A percentile compares a stretch with the other conserved stretches of the same genome.
Conservation (phyloP, 2,329 filamentous ascomycete species). For the Fusarium lyarnte region DNA sequence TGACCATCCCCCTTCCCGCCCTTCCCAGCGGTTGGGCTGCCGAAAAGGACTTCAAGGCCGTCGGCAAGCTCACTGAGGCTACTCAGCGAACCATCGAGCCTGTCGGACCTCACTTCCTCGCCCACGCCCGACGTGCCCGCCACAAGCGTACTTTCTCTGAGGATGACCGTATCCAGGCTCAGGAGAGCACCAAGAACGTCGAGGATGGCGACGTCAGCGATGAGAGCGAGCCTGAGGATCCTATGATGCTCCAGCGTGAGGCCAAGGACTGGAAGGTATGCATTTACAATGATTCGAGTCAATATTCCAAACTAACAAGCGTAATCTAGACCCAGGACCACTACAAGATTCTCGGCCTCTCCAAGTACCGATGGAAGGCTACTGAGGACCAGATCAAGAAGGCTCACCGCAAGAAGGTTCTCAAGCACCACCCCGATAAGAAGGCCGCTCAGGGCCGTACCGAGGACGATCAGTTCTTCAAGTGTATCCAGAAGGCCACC, state of each 20-base stretch:
- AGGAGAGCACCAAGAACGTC: conserved; percentile 93
- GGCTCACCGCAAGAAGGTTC: conserved; percentile 99
- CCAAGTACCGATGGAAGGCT: conserved; percentile 90
- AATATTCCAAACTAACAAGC: neutral
- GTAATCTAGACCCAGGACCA: conserved; percentile 83
- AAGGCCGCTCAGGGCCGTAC: conserved; percentile 88
- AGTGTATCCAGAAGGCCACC: conserved; percentile 98
- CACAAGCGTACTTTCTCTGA: conserved; percentile 99
- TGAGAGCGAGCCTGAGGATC: conserved; percentile 93
- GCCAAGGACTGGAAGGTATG: conserved; percentile 99
- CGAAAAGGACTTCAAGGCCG: conserved; percentile 91
- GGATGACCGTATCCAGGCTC: conserved; percentile 96
- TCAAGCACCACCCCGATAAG: conserved; percentile 99
- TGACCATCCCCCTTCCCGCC: conserved; percentile 74
- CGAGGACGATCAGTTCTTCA: conserved; percentile 99
- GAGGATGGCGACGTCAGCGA: conserved; percentile 91
- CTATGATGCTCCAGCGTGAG: conserved; percentile 88
- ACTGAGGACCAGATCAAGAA: conserved; percentile 99
- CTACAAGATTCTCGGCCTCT: conserved; percentile 93
- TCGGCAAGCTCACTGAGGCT: conserved; percentile 79
- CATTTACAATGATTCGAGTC: neutral
- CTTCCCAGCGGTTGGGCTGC: conserved; percentile 84
- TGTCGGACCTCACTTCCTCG: conserved; percentile 96
- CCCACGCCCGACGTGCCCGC: conserved; percentile 92
- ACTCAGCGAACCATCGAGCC: conserved; percentile 92